Evolutionary conservation across 1,284 basidiomycete genomes (phyloP), one percentile per base, ranked within the genome.

Genomic region (Ustilago curta): DNA sequence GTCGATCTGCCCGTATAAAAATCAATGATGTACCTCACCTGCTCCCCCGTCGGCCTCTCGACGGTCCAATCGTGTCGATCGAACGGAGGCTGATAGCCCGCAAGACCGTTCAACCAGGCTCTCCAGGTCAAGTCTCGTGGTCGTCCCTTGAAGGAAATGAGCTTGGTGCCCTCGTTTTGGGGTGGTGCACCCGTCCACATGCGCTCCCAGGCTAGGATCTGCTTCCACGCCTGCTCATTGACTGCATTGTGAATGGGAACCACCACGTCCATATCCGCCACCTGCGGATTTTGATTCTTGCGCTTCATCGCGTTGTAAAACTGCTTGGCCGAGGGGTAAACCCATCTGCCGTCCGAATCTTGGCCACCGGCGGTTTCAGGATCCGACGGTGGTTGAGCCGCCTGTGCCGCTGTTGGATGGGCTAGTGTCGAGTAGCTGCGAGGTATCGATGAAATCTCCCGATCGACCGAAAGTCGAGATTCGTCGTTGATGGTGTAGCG

Each of bases 191-290:
- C 43, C 48, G 63, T 63, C 67, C 67, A 66, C 67, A 67, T 75
- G 21, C 63, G 86, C 85, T 99, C 96, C 96, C 96, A 99, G 70
- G 90, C 90, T 83, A 95, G 86, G 51, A 99, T 89, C 85, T 97
- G 91, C 51, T 88, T 87, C 96, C 96, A 99, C 4, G 95, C 94
- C 67, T 92, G 91, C 86, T 99, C 97, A 83, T 99, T 99, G 66
- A 99, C 97, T 32, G 96, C 96, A 83, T 99, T 99, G 86, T 99
- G 96, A 63, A 99, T 99, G 8, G 96, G 96, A 8, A 99, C 95
- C 78, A 99, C 91, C 23, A 94, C 92, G 80, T 90, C 90, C 95
- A 99, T 98, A 86, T 98, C 96, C 21, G 88, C 84, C 18, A 91
- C 89, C 19, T 91, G 88, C 5, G 47, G 87, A 82, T 78, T 65